These are phyloP conservation scores for Trichaptum fuscoviolaceum DNA, from an alignment of 768 basidiomycete species.

Conservation along the genomic window DNA sequence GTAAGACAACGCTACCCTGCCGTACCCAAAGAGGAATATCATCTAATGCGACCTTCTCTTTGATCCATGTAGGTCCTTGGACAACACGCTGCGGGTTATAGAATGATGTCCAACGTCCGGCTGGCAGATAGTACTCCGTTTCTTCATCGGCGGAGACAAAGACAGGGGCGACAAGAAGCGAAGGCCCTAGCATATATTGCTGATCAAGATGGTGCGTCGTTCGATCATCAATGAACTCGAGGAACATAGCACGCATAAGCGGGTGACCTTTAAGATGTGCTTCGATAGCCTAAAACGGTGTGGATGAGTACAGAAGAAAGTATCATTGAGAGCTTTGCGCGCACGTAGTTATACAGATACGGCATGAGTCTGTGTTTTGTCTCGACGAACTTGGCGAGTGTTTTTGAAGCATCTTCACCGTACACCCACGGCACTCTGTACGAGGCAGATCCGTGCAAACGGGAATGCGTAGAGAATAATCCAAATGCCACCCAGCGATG, in stretches of 20 bases:
- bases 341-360: slow-evolving; percentile 55
- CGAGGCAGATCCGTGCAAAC: slow-evolving; percentile 66
- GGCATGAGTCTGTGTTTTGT: slow-evolving; percentile 72
- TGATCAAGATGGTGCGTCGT: slow-evolving; percentile 56
- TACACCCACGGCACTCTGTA: slow-evolving; percentile 78
- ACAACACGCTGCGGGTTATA: slow-evolving; percentile 49
- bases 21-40: slow-evolving; percentile 66
- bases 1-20: slow-evolving; percentile 47
- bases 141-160: slow-evolving; percentile 50
- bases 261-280: slow-evolving; percentile 50
- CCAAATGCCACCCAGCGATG: slow-evolving; percentile 77
- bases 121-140: slow-evolving; percentile 55
- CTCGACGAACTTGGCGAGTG: slow-evolving; percentile 56
- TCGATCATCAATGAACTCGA: slow-evolving; percentile 55
- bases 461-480: slow-evolving; percentile 69
- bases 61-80: slow-evolving; percentile 57
- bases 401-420: slow-evolving; percentile 61
- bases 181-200: slow-evolving; percentile 56
- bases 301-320: background rate
- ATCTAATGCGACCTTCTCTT: slow-evolving; percentile 56
- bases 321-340: slow-evolving; percentile 13
- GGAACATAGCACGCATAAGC: slow-evolving; percentile 59
- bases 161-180: slow-evolving; percentile 58
- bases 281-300: slow-evolving; percentile 41
- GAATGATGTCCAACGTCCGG: slow-evolving; percentile 56